Evolutionary conservation across 2,329 filamentous ascomycete species (phyloP).

Genomic region (Pseudogymnoascus verrucosus): DNA sequence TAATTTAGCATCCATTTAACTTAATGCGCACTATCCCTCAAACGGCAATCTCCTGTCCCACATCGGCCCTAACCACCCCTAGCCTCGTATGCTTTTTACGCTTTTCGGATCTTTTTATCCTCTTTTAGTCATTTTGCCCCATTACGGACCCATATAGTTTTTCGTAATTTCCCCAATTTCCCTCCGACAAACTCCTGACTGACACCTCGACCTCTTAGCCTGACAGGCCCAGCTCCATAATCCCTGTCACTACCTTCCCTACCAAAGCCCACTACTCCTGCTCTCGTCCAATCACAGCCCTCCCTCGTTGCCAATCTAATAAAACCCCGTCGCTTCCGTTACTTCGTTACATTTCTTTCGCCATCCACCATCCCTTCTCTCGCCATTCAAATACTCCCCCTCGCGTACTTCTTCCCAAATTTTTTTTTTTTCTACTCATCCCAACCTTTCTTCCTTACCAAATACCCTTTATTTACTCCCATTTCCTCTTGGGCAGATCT

Average conservation of each 20-base stretch:
- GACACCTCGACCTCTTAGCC: constrained; percentile 7
- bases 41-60: background rate
- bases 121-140: constrained; percentile 1
- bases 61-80: background rate
- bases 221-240: constrained; percentile 7
- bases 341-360: constrained; percentile 8
- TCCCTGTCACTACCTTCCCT: constrained; percentile 7
- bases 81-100: background rate
- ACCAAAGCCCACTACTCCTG: background rate
- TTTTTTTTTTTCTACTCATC: constrained; percentile 8
- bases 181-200: background rate
- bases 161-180: background rate
- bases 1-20: background rate
- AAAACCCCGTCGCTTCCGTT: constrained; percentile 6
- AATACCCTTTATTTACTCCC: constrained; percentile 1
- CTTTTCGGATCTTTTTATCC: background rate
- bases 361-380: constrained; percentile 5
- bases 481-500: constrained; percentile 1
- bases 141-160: background rate
- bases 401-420: background rate
- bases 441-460: constrained; percentile 1
- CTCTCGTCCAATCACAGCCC: background rate
- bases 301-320: background rate
- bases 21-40: background rate
- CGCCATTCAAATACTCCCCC: constrained; percentile 6